Evolutionary conservation across 805 yeast species (phyloP), one percentile per base, ranked within the genome.

Genomic region (Candida fluviatilis): DNA sequence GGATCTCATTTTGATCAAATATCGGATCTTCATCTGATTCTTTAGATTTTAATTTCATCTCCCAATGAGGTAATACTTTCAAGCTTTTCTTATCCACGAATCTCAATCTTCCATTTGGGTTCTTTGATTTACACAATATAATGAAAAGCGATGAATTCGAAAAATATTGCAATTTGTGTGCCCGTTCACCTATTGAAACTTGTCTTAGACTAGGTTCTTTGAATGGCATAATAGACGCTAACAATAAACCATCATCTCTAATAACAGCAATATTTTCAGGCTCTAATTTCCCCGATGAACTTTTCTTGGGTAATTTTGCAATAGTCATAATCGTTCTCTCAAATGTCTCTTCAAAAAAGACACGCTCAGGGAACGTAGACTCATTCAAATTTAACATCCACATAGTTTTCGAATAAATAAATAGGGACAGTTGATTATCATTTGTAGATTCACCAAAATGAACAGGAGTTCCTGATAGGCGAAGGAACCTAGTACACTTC

Each of bases 171-270:
- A 68, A 36, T 38, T 55, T 60, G 31, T 55, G 62, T 1, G 68
- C 66, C 3, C 54, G 36, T n/a, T 65, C 71, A 1, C 58, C 54
- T 2, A 65, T 39, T 15, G 48, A 44, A 2, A 64, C 38, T 41
- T 62, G 71, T 28, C 51, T 54, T 5, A 59, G 37, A 7, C 48
- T 40, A 2, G 70, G 57, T 15, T 38, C 45, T 25, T 41, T 47
- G 30, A 54, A 55, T 2, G 59, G 45, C 4, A 50, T 48, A 1
- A 67, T 41, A 3, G 52, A 42, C 3, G 59, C 61, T 3, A 60
- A 25, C 5, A 55, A 49, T 8, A 68, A 36, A 1, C 74, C 74
- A 36, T 66, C 70, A 17, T 64, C 71, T 32, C 69, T 45, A 4
- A 62, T 36, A 5, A 35, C 11, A 3, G 35, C 45, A n/a, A 39